Base-by-base conservation (phyloP, 2,329 filamentous ascomycete species). In the Aspergillus fischeri region DNA sequence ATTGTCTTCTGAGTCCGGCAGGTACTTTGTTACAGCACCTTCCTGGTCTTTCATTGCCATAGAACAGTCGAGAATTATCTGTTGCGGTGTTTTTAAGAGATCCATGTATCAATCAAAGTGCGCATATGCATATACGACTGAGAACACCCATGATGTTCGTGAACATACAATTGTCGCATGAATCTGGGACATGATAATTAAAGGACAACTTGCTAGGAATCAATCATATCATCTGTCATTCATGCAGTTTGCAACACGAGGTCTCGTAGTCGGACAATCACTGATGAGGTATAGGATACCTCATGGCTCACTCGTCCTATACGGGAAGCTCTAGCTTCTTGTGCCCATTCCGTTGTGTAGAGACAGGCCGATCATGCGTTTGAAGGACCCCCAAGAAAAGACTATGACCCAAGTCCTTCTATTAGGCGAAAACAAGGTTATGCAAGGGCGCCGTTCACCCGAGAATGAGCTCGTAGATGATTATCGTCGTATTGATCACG, bases 401-500 rank as follows among this genome's bases (percentile, higher is more conserved):
- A 24, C 20, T 21, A 17, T 17, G 17, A 38, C 17, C 32, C 14
- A 3, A 38, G 6, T 17, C 14, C 3, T 32, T 38, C 32, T 17
- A 38, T 38, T 7, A 38, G 14, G 14, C 17, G 32, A 38, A 38
- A 38, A 38, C 32, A 38, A 38, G 32, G 5, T 38, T 38, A 38
- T 38, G 14, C 14, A 38, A 17, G 2, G 5, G 5, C 32, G 8
- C 1, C 6, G 65, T 27, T 82, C 79, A 92, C 57, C 90, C 90
- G 28, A 92, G 79, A 49, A 92, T 81, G 44, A 94, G 78, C 76
- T 92, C 88, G 76, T 92, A 96, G 58, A 91, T 73, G 70, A 96
- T 94, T 63, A 96, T 88, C 63, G 92, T 73, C 5, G 87, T 86
- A 74, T 96, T 96, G 68, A 93, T 85, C 60, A 86, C 84, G 75